Percentiles rank a stretch among this genome's conserved stretches.
Conservation (phyloP, 306 rosid genomes). For the Pterocarpus santalinus region DNA sequence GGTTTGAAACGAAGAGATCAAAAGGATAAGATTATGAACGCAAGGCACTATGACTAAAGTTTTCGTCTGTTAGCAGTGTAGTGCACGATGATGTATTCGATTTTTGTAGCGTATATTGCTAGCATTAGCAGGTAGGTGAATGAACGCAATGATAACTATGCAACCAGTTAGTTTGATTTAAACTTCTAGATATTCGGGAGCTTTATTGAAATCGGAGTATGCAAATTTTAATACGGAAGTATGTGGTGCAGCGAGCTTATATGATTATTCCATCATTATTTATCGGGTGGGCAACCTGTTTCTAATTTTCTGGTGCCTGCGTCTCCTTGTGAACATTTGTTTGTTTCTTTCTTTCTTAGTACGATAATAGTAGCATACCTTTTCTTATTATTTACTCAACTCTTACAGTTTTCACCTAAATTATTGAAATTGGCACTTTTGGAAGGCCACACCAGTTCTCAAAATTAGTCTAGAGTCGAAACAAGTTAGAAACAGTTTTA, state of each 20-base stretch:
- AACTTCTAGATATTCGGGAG: background rate
- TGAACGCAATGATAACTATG: background rate
- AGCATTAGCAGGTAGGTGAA: constrained; percentile 7
- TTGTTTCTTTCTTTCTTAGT: no score
- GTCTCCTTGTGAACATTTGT: no score
- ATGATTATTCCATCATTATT: constrained; percentile 11
- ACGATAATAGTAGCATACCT: background rate
- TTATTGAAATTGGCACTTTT: constrained; percentile 47
- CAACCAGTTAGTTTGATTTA: background rate
- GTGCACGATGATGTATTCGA: background rate
- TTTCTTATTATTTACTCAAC: constrained; percentile 6
- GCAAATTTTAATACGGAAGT: background rate
- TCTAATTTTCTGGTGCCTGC: no score
- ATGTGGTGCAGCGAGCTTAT: background rate
- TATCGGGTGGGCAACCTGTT: no score
- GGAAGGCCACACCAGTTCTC: constrained; percentile 34
- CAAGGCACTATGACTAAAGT: background rate
- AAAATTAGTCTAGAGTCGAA: background rate
- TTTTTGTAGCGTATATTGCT: background rate
- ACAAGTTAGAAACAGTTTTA: no score
- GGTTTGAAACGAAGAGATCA: background rate
- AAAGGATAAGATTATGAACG: background rate
- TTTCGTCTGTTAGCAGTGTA: background rate
- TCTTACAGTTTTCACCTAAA: constrained; percentile 23
- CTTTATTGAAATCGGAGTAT: background rate